Conservation (phyloP, 2,329 filamentous ascomycete genomes). For the Scleromitrula shiraiana region DNA sequence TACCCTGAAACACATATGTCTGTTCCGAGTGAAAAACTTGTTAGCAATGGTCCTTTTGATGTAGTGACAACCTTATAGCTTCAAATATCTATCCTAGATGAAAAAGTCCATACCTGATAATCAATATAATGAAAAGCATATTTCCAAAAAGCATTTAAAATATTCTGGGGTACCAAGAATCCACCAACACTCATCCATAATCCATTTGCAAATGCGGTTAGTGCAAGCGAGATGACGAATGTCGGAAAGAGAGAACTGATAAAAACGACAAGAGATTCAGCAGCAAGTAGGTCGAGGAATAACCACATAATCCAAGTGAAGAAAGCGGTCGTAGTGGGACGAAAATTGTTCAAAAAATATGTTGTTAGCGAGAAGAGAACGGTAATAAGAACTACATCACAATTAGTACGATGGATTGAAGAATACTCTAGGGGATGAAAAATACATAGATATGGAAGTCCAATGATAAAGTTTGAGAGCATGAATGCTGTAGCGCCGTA, state of each 20-base stretch:
- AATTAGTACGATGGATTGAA: too few species aligned
- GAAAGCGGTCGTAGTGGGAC: conserved; percentile 56
- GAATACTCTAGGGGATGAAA: conserved; percentile 3
- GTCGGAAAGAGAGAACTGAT: conserved; percentile 65
- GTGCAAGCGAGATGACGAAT: conserved; percentile 71
- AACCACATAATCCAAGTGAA: conserved; percentile 77
- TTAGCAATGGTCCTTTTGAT: too few species aligned
- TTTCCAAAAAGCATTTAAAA: conserved; percentile 75
- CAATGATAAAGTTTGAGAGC: conserved; percentile 73
- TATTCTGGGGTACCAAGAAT: conserved; percentile 65
- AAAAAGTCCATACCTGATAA: conserved; percentile 50
- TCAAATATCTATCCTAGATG: too few species aligned
- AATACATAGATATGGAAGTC: conserved; percentile 66
- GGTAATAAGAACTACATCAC: conserved; percentile 64
- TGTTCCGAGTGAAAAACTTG: conserved; percentile 15
- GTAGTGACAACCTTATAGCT: too few species aligned
- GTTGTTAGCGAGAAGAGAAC: conserved; percentile 66
- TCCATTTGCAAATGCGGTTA: conserved; percentile 79
- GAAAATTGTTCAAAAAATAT: conserved; percentile 77
- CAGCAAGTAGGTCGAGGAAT: conserved; percentile 75
- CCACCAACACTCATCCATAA: conserved; percentile 84
- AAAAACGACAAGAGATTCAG: conserved; percentile 74
- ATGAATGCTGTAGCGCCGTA: conserved; percentile 69
- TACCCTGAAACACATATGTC: conserved; percentile 77
- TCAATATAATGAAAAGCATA: conserved; percentile 87